Conservation (phyloP, 2,329 filamentous ascomycete genomes). For the Trichoderma lentiforme region DNA sequence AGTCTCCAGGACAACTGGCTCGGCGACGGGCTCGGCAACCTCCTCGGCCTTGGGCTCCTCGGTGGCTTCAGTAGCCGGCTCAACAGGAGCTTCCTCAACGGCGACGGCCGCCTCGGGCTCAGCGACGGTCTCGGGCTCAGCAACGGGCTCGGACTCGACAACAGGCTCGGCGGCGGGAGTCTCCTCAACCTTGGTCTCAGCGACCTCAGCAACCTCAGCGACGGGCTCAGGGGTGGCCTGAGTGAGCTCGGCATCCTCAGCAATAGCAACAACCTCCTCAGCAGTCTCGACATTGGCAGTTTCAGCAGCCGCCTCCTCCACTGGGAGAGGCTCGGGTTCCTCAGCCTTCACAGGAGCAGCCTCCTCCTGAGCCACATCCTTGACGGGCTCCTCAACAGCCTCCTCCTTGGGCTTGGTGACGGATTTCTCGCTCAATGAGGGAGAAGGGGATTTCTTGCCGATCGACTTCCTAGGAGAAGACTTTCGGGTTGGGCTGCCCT, state of each 20-base stretch:
- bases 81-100: constrained; percentile 3
- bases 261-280: constrained; percentile 17
- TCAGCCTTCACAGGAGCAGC: constrained; percentile 1
- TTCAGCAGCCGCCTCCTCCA: constrained; percentile 18
- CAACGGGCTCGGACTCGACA: background rate
- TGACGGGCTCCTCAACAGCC: constrained; percentile 12
- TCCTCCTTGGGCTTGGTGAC: background rate
- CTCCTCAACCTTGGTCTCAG: constrained; percentile 2
- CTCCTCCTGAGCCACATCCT: constrained; percentile 1
- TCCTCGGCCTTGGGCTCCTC: constrained; percentile 18
- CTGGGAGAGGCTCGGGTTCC: constrained; percentile 3
- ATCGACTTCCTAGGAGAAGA: background rate
- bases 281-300: constrained; percentile 15
- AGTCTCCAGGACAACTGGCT: background rate
- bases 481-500: background rate
- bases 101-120: background rate
- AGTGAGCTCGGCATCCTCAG: constrained; percentile 11
- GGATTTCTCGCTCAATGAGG: background rate
- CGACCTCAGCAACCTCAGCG: background rate
- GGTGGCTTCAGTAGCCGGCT: background rate
- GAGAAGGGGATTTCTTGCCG: background rate
- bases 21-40: constrained; percentile 1
- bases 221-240: constrained; percentile 11
- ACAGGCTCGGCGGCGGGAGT: background rate
- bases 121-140: background rate